These are phyloP conservation scores for Corylus avellana DNA, from an alignment of 306 rosid genomes.

Conservation along the genomic window DNA sequence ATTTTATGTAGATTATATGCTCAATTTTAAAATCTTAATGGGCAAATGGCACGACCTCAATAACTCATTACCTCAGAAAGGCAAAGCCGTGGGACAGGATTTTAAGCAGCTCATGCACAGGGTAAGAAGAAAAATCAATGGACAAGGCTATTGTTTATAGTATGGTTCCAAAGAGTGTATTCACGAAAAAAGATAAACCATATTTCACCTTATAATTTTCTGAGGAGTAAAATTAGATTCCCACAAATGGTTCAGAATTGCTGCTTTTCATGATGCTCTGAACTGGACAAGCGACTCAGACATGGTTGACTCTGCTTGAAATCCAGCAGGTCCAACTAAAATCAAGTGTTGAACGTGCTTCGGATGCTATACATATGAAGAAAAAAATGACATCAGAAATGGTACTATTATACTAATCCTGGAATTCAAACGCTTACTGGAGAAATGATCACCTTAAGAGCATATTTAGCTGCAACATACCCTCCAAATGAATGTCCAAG, in stretches of 20 bases:
- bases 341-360: slow-evolving; percentile 87
- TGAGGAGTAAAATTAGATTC: slow-evolving; percentile 94
- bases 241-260: slow-evolving; percentile 81
- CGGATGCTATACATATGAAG: slow-evolving; percentile 66
- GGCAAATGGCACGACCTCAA: not conserved
- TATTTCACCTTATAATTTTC: slow-evolving; percentile 64
- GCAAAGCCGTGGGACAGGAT: not conserved
- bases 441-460: slow-evolving; percentile 70
- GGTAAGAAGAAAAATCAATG: not conserved
- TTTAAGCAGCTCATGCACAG: not conserved
- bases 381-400: slow-evolving; percentile 32
- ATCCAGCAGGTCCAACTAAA: slow-evolving; percentile 89
- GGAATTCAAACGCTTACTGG: slow-evolving; percentile 19
- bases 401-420: slow-evolving; percentile 7
- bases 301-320: slow-evolving; percentile 60
- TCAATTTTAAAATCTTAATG: not conserved
- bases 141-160: not conserved
- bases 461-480: slow-evolving; percentile 89
- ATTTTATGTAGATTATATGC: not conserved
- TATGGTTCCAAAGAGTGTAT: not conserved
- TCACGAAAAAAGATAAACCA: not conserved
- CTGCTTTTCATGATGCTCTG: slow-evolving; percentile 90
- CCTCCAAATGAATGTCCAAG: slow-evolving; percentile 99
- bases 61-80: not conserved
- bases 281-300: slow-evolving; percentile 61